phyloP scores from a whole-genome alignment of 768 basidiomycete genomes.

The Podaxis sp. region DNA sequence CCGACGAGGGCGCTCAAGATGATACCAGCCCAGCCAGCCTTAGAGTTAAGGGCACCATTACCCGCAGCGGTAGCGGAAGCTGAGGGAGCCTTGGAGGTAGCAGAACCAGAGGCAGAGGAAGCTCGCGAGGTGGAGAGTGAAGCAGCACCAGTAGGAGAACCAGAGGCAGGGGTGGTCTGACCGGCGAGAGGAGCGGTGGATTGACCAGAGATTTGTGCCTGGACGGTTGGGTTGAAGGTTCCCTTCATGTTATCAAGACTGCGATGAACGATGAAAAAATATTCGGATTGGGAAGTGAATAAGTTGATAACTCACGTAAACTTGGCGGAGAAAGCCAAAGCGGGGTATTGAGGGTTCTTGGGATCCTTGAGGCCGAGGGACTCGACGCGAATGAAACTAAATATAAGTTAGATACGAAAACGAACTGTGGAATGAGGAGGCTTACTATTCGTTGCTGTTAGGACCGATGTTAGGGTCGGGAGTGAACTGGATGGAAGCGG shows the following conservation, averaged over 20 bases:
- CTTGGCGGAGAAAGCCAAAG: constrained; percentile 74
- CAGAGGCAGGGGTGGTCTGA: constrained; percentile 26
- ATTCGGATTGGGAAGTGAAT: not conserved
- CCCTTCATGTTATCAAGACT: constrained; percentile 76
- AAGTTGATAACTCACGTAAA: constrained; percentile 59
- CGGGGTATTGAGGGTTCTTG: constrained; percentile 50
- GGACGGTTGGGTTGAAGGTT: constrained; percentile 54
- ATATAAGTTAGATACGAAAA: constrained; percentile 8
- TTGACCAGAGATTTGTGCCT: constrained; percentile 61
- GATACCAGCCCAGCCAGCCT: constrained; percentile 34
- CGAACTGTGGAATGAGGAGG: not conserved
- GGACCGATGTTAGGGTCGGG: constrained; percentile 55
- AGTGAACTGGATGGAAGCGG: constrained; percentile 48
- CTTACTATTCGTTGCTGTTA: constrained; percentile 55
- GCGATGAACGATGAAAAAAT: not conserved
- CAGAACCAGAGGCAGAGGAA: constrained; percentile 19
- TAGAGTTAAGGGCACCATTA: constrained; percentile 25
- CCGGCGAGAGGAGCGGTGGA: constrained; percentile 56
- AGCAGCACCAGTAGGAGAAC: constrained; percentile 23
- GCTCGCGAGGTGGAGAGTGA: constrained; percentile 21
- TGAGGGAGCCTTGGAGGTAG: constrained; percentile 18
- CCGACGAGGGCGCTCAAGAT: constrained; percentile 35
- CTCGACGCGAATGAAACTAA: constrained; percentile 78
- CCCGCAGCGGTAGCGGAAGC: constrained; percentile 16
- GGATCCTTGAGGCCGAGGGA: constrained; percentile 57